Evolutionary conservation across 2,329 filamentous ascomycete genomes (phyloP).

Genomic region (Magnaporthiopsis incrustans): DNA sequence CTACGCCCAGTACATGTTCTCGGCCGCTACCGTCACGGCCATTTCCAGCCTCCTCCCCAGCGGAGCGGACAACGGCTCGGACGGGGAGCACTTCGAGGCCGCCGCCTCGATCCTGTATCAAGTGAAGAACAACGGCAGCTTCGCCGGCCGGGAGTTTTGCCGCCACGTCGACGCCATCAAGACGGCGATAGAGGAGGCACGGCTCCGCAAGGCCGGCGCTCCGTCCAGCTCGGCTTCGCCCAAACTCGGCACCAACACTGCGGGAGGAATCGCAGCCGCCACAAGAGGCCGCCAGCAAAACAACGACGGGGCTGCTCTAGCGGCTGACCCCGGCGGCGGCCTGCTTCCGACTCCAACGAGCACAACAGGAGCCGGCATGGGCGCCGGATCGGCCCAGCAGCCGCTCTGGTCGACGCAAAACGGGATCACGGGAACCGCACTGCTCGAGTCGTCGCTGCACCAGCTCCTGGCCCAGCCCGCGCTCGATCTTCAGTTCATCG

Average conservation of each 20-base stretch:
- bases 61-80: neutral
- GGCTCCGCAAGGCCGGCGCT: neutral
- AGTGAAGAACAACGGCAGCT: conserved; percentile 4
- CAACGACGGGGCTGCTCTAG: neutral
- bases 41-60: conserved; percentile 4
- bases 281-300: neutral
- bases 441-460: conserved; percentile 5
- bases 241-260: neutral
- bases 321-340: neutral
- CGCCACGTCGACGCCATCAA: conserved; percentile 6
- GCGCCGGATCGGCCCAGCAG: neutral
- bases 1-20: conserved; percentile 6
- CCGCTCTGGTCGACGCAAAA: neutral
- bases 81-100: conserved; percentile 6
- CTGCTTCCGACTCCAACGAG: neutral
- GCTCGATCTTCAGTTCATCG: conserved; percentile 6
- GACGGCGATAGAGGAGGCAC: conserved; percentile 1
- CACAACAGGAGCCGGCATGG: neutral
- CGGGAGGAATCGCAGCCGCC: too few species aligned
- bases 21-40: conserved; percentile 5
- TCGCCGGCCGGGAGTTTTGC: conserved; percentile 3
- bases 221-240: too few species aligned
- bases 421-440: neutral
- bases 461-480: conserved; percentile 3
- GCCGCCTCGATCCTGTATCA: conserved; percentile 5